phyloP scores from a whole-genome alignment of 1,284 basidiomycete genomes.

The Trichosporon faecale region DNA sequence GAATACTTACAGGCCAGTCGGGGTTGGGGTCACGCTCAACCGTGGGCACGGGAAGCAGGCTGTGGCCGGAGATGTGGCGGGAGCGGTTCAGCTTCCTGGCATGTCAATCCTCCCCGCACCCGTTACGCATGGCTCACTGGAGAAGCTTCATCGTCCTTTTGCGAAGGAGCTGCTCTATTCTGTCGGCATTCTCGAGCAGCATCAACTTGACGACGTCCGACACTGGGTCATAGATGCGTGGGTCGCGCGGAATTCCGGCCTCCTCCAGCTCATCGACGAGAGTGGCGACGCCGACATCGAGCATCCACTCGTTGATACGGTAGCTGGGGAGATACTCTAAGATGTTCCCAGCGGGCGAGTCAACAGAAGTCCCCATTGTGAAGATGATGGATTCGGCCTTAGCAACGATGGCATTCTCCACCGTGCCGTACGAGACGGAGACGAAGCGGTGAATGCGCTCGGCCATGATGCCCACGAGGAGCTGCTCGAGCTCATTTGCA shows the following conservation, averaged over 20 bases:
- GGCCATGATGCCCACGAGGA: background rate
- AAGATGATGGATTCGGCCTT: background rate
- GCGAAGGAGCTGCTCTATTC: background rate
- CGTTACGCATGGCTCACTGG: background rate
- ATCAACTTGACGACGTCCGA: background rate
- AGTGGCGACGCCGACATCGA: background rate
- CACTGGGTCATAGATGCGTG: background rate
- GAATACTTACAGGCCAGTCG: background rate
- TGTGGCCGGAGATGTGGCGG: slow-evolving; percentile 1
- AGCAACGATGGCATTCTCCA: background rate
- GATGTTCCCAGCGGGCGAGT: background rate
- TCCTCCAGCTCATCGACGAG: background rate
- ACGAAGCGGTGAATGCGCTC: slow-evolving; percentile 3
- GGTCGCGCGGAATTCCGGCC: background rate
- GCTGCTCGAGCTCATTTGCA: background rate
- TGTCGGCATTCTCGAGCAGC: slow-evolving; percentile 1
- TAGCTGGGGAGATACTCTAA: background rate
- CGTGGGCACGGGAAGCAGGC: background rate
- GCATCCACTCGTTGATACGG: slow-evolving; percentile 6
- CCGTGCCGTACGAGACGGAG: background rate
- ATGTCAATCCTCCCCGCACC: background rate
- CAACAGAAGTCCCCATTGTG: background rate
- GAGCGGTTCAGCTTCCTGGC: background rate
- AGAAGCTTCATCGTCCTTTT: slow-evolving; percentile 5
- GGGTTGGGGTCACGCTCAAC: background rate